phyloP scores from a whole-genome alignment of 2,329 filamentous ascomycete genomes.

The Apiospora kogelbergensis region DNA sequence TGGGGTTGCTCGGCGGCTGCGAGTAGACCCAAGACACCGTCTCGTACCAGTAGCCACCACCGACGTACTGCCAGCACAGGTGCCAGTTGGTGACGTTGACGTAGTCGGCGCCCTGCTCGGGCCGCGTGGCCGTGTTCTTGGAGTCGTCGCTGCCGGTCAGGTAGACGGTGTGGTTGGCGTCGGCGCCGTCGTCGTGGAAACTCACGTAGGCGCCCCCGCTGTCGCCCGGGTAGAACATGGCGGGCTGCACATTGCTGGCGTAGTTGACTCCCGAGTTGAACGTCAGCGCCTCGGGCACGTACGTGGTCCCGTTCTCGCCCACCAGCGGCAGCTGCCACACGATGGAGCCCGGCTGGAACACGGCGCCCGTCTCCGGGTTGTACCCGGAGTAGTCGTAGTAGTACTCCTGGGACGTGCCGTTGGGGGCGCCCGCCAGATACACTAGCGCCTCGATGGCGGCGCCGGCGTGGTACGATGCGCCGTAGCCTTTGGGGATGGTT shows the following conservation, averaged over 20 bases:
- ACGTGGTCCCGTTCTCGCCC: constrained; percentile 13
- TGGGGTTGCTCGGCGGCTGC: constrained; percentile 24
- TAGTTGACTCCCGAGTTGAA: constrained; percentile 14
- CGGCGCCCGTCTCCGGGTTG: constrained; percentile 18
- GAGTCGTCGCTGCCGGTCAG: constrained; percentile 23
- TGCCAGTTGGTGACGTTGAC: constrained; percentile 21
- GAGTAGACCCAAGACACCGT: constrained; percentile 25
- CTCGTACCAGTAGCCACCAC: constrained; percentile 23
- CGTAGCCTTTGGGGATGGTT: constrained; percentile 19
- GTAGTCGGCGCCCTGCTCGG: neutral
- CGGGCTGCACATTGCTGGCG: constrained; percentile 23
- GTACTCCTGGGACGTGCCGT: constrained; percentile 17
- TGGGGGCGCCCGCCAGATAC: constrained; percentile 15
- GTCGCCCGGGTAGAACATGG: constrained; percentile 19
- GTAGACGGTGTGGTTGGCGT: constrained; percentile 16
- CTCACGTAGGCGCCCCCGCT: constrained; percentile 13
- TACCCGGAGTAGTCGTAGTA: constrained; percentile 24
- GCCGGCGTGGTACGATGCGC: constrained; percentile 23
- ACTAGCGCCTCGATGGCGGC: constrained; percentile 25
- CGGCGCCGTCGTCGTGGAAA: constrained; percentile 19
- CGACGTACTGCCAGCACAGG: constrained; percentile 26
- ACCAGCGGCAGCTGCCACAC: constrained; percentile 18
- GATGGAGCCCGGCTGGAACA: constrained; percentile 20
- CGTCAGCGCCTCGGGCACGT: constrained; percentile 15
- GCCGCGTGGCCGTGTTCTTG: constrained; percentile 18